These are phyloP conservation scores for Pachysandra terminalis DNA, from an alignment of 164 flowering plant species.

Conservation along the genomic window DNA sequence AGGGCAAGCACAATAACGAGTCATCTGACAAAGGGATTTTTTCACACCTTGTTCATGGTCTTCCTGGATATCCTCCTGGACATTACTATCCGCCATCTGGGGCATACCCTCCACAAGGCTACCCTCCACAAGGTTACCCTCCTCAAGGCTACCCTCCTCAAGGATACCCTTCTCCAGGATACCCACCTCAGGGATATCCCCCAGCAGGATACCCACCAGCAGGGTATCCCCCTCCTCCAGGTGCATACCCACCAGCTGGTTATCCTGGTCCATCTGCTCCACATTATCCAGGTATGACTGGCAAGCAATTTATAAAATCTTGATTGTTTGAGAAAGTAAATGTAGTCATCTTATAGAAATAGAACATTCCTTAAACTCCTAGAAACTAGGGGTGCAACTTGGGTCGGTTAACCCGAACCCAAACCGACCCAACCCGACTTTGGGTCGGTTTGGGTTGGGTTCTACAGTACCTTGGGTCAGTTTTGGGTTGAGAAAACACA, in stretches of 20 bases:
- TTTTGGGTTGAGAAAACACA: too few relatives aligned
- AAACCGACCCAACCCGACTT: too few relatives aligned
- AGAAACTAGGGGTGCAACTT: too few relatives aligned
- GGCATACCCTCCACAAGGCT: slow-evolving; percentile 38
- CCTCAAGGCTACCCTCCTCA: slow-evolving; percentile 29
- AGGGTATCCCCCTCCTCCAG: slow-evolving; percentile 24
- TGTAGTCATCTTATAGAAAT: too few relatives aligned
- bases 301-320: background rate
- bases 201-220: slow-evolving; percentile 19
- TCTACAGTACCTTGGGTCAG: too few relatives aligned
- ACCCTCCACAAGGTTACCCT: slow-evolving; percentile 36
- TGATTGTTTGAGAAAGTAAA: slow-evolving; percentile 2
- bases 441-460: too few relatives aligned
- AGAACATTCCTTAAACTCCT: too few relatives aligned
- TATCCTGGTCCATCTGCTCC: slow-evolving; percentile 37
- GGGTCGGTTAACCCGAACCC: too few relatives aligned
- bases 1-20: slow-evolving; percentile 35
- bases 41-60: slow-evolving; percentile 34
- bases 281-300: slow-evolving; percentile 26
- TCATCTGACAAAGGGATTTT: slow-evolving; percentile 42
- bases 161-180: slow-evolving; percentile 38
- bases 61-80: slow-evolving; percentile 25
- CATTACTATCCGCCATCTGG: slow-evolving; percentile 27
- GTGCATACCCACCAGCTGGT: slow-evolving; percentile 39
- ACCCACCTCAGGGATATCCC: slow-evolving; percentile 36